phyloP scores from a whole-genome alignment of 2,329 filamentous ascomycete genomes.

The Fusarium solani-melongenae region DNA sequence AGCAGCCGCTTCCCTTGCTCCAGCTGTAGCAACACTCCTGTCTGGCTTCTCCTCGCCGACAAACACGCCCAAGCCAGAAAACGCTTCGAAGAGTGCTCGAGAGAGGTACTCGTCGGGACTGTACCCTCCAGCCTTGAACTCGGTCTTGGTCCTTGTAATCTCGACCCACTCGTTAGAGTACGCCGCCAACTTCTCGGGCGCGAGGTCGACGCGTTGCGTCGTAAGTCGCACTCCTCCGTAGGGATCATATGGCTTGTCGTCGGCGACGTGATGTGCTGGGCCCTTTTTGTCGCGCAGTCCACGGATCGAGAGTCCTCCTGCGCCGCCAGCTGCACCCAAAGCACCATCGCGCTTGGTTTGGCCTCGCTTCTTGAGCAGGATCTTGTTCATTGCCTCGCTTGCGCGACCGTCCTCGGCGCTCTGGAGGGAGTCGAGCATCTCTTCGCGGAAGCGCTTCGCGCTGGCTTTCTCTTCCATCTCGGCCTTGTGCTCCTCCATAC shows the following conservation, averaged over 20 bases:
- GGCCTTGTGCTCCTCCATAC: conserved; percentile 72
- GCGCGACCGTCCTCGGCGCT: conserved; percentile 70
- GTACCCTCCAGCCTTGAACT: conserved; percentile 83
- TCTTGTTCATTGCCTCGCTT: conserved; percentile 66
- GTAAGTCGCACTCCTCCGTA: conserved; percentile 80
- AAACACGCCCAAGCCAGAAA: conserved; percentile 88
- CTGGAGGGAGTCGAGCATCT: conserved; percentile 77
- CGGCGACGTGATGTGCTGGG: conserved; percentile 49
- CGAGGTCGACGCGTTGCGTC: conserved; percentile 75
- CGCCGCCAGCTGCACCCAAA: conserved; percentile 47
- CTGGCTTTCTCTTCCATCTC: conserved; percentile 77
- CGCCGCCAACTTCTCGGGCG: conserved; percentile 59
- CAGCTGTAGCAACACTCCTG: conserved; percentile 48
- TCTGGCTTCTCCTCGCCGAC: conserved; percentile 78
- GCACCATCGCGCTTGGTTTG: conserved; percentile 56
- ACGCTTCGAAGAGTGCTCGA: conserved; percentile 86
- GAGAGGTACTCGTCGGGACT: conserved; percentile 83
- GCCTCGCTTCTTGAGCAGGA: conserved; percentile 79
- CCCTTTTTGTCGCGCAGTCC: conserved; percentile 75
- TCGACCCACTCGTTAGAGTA: conserved; percentile 84
- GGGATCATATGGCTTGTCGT: conserved; percentile 85
- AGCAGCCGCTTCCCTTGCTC: conserved; percentile 51
- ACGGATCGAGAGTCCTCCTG: conserved; percentile 72
- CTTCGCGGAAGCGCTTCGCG: conserved; percentile 71
- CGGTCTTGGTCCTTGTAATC: conserved; percentile 70